Percentiles rank a stretch among this genome's conserved stretches.
Evolutionary conservation across 202 grass and related monocot genomes (phyloP).

Genomic region (Alloteropsis angusta): DNA sequence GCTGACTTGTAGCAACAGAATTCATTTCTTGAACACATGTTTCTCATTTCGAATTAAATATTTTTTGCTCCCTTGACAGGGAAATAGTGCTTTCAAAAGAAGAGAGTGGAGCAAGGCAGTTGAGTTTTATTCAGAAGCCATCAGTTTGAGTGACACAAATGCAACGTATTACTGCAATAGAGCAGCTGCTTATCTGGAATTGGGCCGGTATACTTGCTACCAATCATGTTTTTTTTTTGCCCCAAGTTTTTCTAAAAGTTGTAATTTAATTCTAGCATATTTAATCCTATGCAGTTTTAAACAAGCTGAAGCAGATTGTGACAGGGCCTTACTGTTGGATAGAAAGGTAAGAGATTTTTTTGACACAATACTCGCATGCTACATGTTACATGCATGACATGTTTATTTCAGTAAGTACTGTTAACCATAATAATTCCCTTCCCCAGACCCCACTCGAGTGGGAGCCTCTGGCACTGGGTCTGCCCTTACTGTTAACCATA

Average conservation of each 20-base stretch:
- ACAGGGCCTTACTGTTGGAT: conserved; percentile 68
- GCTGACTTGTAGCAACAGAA: neutral
- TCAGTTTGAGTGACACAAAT: conserved; percentile 65
- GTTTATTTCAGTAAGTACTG: neutral
- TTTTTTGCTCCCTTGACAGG: conserved; percentile 34
- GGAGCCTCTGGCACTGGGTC: no score
- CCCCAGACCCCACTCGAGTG: no score
- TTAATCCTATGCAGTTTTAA: conserved; percentile 57
- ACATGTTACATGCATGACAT: neutral
- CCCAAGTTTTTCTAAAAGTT: conserved; percentile 9
- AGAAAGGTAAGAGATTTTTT: conserved; percentile 50
- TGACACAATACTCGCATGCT: neutral
- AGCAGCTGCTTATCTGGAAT: conserved; percentile 88
- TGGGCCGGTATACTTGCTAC: conserved; percentile 52
- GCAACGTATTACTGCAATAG: conserved; percentile 96
- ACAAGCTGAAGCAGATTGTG: conserved; percentile 85
- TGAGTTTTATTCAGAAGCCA: conserved; percentile 77
- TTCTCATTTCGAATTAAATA: neutral
- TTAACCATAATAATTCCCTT: no score
- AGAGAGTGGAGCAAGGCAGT: conserved; percentile 82
- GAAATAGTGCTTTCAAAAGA: conserved; percentile 75
- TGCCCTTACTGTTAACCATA: neutral
- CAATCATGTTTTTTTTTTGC: neutral
- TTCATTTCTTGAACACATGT: neutral
- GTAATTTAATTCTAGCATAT: conserved; percentile 17